These are phyloP conservation scores for Cutaneotrichosporon sp. DNA, from an alignment of 1,284 basidiomycete species.

Conservation along the genomic window DNA sequence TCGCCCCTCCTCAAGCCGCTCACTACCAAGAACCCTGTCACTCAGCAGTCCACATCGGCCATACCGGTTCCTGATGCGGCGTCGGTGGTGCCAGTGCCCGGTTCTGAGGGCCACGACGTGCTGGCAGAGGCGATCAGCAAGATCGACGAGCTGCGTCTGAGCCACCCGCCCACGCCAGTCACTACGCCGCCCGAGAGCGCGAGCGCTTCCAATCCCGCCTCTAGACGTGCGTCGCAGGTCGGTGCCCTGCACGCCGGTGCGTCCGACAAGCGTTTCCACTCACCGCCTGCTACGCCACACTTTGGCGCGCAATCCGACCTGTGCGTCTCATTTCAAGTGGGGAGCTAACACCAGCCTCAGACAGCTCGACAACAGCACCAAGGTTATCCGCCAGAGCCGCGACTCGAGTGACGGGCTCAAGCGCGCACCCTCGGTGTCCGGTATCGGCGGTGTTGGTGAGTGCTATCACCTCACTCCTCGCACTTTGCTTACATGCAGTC, in stretches of 20 bases:
- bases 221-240: slow-evolving; percentile 6
- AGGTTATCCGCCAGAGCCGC: slow-evolving; percentile 42
- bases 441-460: slow-evolving; percentile 53
- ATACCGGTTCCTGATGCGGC: background rate
- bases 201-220: slow-evolving; percentile 6
- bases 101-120: slow-evolving; percentile 30
- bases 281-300: slow-evolving; percentile 51
- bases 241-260: background rate
- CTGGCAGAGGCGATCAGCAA: slow-evolving; percentile 50
- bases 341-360: slow-evolving; percentile 35
- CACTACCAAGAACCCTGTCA: slow-evolving; percentile 6
- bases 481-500: slow-evolving; percentile 56
- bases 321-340: slow-evolving; percentile 25
- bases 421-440: slow-evolving; percentile 52
- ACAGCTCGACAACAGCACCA: slow-evolving; percentile 51
- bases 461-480: background rate
- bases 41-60: background rate
- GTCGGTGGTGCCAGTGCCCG: slow-evolving; percentile 5
- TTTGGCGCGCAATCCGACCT: slow-evolving; percentile 52
- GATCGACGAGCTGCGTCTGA: slow-evolving; percentile 43
- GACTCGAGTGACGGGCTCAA: slow-evolving; percentile 35
- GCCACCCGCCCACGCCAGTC: slow-evolving; percentile 29
- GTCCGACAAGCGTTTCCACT: slow-evolving; percentile 17
- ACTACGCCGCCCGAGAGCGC: slow-evolving; percentile 7
- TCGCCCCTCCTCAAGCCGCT: slow-evolving; percentile 20